A percentile compares a stretch with the other conserved stretches of the same genome.
These are phyloP conservation scores for Nemania diffusa DNA, from an alignment of 2,329 filamentous ascomycete species.

Conservation along the genomic window DNA sequence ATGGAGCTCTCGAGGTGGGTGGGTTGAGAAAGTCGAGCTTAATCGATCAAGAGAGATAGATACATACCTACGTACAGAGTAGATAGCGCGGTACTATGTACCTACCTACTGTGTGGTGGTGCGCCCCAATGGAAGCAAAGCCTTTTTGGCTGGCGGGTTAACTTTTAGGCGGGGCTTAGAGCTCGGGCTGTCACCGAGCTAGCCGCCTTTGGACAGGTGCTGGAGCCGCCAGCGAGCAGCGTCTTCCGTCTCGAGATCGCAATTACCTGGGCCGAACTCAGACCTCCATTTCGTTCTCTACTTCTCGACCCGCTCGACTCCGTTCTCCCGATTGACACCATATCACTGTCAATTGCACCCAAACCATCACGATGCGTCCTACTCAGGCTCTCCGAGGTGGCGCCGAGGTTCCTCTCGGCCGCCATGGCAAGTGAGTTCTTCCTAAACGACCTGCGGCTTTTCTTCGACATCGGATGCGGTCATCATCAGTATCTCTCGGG, in stretches of 20 bases:
- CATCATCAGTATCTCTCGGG: not conserved
- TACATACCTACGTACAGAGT: no score
- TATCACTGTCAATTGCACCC: constrained; percentile 43
- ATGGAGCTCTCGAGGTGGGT: constrained; percentile 37
- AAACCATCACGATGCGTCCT: constrained; percentile 57
- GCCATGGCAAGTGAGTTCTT: constrained; percentile 56
- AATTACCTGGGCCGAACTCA: constrained; percentile 21
- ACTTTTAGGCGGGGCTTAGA: constrained; percentile 41
- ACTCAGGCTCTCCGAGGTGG: constrained; percentile 57
- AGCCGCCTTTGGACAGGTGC: constrained; percentile 36
- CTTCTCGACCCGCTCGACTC: constrained; percentile 28
- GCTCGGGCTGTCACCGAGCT: constrained; percentile 34
- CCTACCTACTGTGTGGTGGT: no score
- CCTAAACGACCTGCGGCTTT: constrained; percentile 47
- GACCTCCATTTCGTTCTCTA: constrained; percentile 23
- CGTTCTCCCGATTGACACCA: constrained; percentile 46
- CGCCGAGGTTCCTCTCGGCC: constrained; percentile 56
- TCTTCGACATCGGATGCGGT: constrained; percentile 31
- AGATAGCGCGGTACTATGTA: no score
- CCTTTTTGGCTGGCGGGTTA: no score
- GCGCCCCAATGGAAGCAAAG: no score
- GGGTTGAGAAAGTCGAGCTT: constrained; percentile 26
- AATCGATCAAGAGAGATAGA: no score
- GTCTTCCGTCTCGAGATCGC: constrained; percentile 49
- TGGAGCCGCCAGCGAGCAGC: constrained; percentile 27